Percentiles rank a stretch among this genome's conserved stretches.
Evolutionary conservation across 192 early-diverging fungal genomes (phyloP).

Genomic region (Haplosporangium gracile): DNA sequence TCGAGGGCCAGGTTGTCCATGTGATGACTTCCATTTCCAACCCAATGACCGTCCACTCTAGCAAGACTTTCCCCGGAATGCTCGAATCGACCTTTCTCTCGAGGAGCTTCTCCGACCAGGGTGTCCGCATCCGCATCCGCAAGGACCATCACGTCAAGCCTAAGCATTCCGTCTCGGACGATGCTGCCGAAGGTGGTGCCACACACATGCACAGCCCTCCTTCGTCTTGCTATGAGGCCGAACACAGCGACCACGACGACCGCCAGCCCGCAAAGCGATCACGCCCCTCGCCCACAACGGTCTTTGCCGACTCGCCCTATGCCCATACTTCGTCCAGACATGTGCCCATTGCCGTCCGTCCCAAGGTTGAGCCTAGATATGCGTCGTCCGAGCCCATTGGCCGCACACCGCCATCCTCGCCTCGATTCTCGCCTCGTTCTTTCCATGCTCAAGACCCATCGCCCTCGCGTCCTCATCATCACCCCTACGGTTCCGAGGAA

Average conservation of each 20-base stretch:
- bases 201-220: conserved; percentile 44
- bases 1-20: conserved; percentile 62
- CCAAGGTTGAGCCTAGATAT: conserved; percentile 8
- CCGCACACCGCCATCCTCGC: conserved; percentile 40
- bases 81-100: conserved; percentile 91
- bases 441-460: conserved; percentile 8
- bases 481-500: conserved; percentile 17
- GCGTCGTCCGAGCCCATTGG: conserved; percentile 24
- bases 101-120: conserved; percentile 93
- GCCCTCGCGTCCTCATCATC: conserved; percentile 21
- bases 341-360: conserved; percentile 22
- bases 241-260: conserved; percentile 39
- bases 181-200: neutral
- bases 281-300: neutral
- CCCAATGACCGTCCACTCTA: conserved; percentile 81
- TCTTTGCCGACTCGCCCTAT: conserved; percentile 6
- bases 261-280: conserved; percentile 21
- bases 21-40: conserved; percentile 83
- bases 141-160: conserved; percentile 78
- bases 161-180: conserved; percentile 27
- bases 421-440: conserved; percentile 22
- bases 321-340: conserved; percentile 1
- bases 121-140: conserved; percentile 92
- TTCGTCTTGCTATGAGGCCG: conserved; percentile 38
- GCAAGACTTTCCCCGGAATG: conserved; percentile 95